Conservation (phyloP, 208 protist species). For the Porcisia deanei region DNA sequence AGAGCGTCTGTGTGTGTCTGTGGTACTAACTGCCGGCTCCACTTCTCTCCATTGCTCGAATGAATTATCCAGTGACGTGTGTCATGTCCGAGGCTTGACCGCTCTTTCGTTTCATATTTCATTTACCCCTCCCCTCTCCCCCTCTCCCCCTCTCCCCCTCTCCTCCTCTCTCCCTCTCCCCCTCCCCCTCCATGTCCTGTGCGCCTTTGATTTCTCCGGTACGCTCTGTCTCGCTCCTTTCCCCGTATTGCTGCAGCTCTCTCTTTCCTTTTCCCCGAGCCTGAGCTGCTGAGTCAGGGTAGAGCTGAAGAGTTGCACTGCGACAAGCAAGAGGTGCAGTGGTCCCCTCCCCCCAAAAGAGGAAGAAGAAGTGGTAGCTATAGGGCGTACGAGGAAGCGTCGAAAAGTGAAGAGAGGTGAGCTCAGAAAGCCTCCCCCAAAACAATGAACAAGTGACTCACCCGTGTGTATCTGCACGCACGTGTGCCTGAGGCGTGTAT, state of each 20-base stretch:
- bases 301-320: not conserved
- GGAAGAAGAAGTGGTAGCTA: not conserved
- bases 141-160: not conserved
- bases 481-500: not conserved
- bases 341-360: not conserved
- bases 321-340: not conserved
- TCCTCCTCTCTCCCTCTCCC: not conserved
- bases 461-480: not conserved
- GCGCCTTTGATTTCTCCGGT: not conserved
- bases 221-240: not conserved
- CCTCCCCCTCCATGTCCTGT: not conserved
- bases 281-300: not conserved
- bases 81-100: constrained; percentile 13
- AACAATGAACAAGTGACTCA: not conserved
- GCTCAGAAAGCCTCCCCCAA: not conserved
- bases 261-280: not conserved
- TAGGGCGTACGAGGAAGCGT: not conserved
- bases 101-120: not conserved
- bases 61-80: not conserved
- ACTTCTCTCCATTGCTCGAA: not conserved
- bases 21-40: not conserved
- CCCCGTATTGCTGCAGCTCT: not conserved
- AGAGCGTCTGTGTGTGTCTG: not conserved
- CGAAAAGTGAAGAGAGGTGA: constrained; percentile 6
- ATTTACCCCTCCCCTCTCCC: not conserved